Base-by-base conservation (phyloP, 106 monocot genomes). In the Platanthera guangdongensis region DNA sequence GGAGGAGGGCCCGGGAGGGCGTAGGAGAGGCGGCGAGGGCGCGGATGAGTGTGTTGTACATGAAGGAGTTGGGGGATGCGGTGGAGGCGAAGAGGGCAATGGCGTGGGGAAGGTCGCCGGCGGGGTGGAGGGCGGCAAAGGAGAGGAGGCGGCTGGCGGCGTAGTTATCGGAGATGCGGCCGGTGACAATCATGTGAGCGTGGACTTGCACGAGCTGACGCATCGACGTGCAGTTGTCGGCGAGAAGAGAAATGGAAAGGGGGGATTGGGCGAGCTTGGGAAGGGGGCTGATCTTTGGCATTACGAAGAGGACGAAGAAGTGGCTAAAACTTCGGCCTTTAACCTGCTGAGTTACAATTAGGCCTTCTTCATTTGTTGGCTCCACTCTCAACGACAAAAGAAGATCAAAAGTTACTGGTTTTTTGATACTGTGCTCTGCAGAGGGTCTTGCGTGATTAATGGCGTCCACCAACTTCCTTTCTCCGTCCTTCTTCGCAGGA, bases 11-110 rank as follows among this genome's bases (percentile, higher is more conserved):
- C 25, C 51, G 71, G 28, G 71, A 52, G 9, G 95, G 87, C 28
- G 46, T 9, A 3, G 86, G 78, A 79, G 85, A 52, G 68, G 49
- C 75, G 57, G 90, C 83, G 74, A 81, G 81, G 62, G 83, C 85
- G 54, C 87, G 88, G 84, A 96, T 83, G 80, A 90, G 78, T 72
- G 93, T 88, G 83, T 93, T 96, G 82, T 82, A 86, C 82, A 90
- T 85, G 90, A 89, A 90, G 82, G 93, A 87, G 85, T 96, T 96
- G 46, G 93, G 90, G 13, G 68, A 21, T 48, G 47, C 21, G 65
- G 80, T 80, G 82, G 75, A 73, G 83, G 65, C 46, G 80, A 92
- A 86, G 79, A 96, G 83, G 73, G 60, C 6, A 72, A 78, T 51
- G 68, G 87, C 87, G 72, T 81, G 75, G 75, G 68, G 50, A 69